Base-by-base conservation (phyloP, 352 stramenopile species). In the Globisporangium emineosum region DNA sequence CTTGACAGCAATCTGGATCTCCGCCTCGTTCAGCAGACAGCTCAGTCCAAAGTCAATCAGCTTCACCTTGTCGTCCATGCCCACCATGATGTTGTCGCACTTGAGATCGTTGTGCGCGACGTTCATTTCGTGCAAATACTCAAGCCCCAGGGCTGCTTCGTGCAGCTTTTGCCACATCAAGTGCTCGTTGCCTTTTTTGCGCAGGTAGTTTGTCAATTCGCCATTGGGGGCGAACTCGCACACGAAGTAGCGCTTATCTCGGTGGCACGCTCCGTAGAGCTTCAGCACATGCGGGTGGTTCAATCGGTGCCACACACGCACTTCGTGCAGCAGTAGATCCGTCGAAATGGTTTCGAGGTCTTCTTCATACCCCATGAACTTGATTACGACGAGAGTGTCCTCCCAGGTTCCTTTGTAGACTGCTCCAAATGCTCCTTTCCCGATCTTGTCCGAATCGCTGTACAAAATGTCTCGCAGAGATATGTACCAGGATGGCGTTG, bases 81-180 rank as follows among this genome's bases (percentile, higher is more conserved):
- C 66, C 23, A 73, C 60, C 50, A 76, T 51, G 29, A 73, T 66
- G 32, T 72, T 64, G 62, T 73, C 65, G 43, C 54, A 61, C 40
- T 70, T 71, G 23, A 73, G 57, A 15, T 70, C 66, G 23, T 42
- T 63, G 35, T 76, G 66, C n/a, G 66, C 47, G 2, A 70, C 67
- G 25, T 66, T 45, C 9, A 59, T 47, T 8, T 57, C 9, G 19
- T 76, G 66, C 15, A 70, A 15, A 27, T 65, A 76, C n/a, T 70
- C 25, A 2, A 76, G 42, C 1, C 58, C 62, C 37, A 45, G 37
- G 5, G 37, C 37, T 17, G 37, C 37, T 45, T 45, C 37, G 9
- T 45, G 5, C 37, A 45, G 37, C 37, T 45, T 45, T 45, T 45
- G 37, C 37, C 37, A 45, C 17, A 45, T 45, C 6, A 21, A 45